Conservation (phyloP, 176 grass and related monocot genomes). For the Melocanna baccifera region DNA sequence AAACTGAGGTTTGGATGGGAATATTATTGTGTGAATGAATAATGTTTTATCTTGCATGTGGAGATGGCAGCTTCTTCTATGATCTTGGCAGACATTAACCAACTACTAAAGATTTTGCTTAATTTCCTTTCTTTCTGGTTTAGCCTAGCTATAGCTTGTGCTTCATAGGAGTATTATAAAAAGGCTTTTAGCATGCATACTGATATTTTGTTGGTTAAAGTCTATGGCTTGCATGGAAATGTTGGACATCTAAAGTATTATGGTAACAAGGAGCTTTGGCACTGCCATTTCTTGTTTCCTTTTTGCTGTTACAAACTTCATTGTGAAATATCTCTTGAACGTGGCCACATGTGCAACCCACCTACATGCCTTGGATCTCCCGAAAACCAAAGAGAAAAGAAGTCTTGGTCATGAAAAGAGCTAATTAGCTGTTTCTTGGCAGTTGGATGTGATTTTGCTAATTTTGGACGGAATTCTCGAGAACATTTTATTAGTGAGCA, state of each 20-base stretch:
- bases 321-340: background rate
- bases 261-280: background rate
- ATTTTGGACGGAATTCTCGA: background rate
- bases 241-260: background rate
- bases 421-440: background rate
- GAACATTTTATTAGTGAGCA: background rate
- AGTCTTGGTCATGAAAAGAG: background rate
- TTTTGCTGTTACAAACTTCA: background rate
- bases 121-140: background rate
- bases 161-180: background rate
- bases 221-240: background rate
- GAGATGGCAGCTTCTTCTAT: background rate
- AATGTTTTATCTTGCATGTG: background rate
- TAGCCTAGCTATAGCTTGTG: background rate
- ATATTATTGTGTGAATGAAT: background rate
- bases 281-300: background rate
- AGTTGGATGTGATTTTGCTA: background rate
- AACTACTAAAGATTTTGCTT: background rate
- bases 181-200: background rate
- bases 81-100: background rate
- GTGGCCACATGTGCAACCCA: background rate
- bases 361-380: background rate
- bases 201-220: slow-evolving; percentile 1
- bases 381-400: slow-evolving; percentile 3
- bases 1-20: background rate